Percentiles rank a stretch among this genome's conserved stretches.
phyloP scores from a whole-genome alignment of 2,329 filamentous ascomycete species.

The Penicillium corylophilum region DNA sequence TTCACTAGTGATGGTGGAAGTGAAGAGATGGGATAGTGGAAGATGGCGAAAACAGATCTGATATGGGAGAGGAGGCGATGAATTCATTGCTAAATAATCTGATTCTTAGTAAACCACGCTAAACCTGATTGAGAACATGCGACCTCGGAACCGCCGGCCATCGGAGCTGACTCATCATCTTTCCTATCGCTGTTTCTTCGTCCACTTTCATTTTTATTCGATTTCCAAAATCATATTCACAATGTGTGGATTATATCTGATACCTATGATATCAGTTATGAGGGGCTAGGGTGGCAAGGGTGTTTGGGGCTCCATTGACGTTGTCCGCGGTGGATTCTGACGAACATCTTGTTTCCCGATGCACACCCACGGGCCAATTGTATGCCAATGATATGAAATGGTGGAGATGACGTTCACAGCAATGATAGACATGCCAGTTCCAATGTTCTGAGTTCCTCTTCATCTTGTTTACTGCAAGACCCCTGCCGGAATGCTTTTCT shows the following conservation, averaged over 20 bases:
- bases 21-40: conserved; percentile 1
- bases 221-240: no score
- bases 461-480: neutral
- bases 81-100: conserved; percentile 31
- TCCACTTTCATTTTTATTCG: neutral
- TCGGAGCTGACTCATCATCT: conserved; percentile 24
- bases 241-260: neutral
- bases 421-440: conserved; percentile 2
- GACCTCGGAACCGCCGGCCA: conserved; percentile 21
- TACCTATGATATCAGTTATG: conserved; percentile 15
- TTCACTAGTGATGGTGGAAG: conserved; percentile 3
- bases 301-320: conserved; percentile 10
- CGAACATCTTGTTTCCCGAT: conserved; percentile 18
- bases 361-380: conserved; percentile 15
- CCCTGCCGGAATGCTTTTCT: neutral
- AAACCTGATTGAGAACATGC: conserved; percentile 13
- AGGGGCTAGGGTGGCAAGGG: conserved; percentile 14
- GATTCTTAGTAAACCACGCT: conserved; percentile 24
- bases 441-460: neutral
- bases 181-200: neutral
- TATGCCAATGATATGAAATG: conserved; percentile 21
- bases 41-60: conserved; percentile 23
- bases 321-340: conserved; percentile 20
- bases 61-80: conserved; percentile 22
- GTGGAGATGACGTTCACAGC: conserved; percentile 12